Conservation (phyloP, 116 monocot genomes). For the Iris pallida region DNA sequence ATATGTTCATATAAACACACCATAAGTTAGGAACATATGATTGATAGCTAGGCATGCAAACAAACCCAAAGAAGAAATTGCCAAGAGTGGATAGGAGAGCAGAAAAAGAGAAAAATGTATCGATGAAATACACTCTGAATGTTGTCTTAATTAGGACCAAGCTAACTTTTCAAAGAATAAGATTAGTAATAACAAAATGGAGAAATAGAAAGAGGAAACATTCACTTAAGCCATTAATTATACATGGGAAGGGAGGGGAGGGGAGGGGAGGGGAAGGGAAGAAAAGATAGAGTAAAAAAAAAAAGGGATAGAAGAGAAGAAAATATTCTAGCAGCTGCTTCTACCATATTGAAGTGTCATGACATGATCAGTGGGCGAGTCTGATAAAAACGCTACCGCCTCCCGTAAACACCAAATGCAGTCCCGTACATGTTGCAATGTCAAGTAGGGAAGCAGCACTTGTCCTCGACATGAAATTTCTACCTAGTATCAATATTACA, state of each 20-base stretch:
- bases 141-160: background rate
- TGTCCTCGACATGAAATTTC: constrained; percentile 27
- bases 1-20: too few relatives aligned
- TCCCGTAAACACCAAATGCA: constrained; percentile 18
- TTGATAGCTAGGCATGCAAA: too few relatives aligned
- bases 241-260: background rate
- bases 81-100: constrained; percentile 11
- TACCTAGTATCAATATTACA: constrained; percentile 6
- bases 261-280: too few relatives aligned
- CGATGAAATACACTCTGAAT: background rate
- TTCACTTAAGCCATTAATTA: background rate
- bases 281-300: too few relatives aligned
- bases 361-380: constrained; percentile 21
- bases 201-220: too few relatives aligned
- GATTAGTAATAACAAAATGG: background rate
- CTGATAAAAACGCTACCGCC: constrained; percentile 2
- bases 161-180: background rate
- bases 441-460: constrained; percentile 13
- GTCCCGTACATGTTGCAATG: constrained; percentile 29
- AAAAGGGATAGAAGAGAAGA: background rate
- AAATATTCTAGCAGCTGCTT: constrained; percentile 12
- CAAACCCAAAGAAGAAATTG: background rate
- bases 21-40: too few relatives aligned
- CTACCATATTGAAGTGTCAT: constrained; percentile 35
- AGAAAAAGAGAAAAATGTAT: background rate